Evolutionary conservation across 257 asterid genomes (phyloP).

Genomic region (Asclepias syriaca): DNA sequence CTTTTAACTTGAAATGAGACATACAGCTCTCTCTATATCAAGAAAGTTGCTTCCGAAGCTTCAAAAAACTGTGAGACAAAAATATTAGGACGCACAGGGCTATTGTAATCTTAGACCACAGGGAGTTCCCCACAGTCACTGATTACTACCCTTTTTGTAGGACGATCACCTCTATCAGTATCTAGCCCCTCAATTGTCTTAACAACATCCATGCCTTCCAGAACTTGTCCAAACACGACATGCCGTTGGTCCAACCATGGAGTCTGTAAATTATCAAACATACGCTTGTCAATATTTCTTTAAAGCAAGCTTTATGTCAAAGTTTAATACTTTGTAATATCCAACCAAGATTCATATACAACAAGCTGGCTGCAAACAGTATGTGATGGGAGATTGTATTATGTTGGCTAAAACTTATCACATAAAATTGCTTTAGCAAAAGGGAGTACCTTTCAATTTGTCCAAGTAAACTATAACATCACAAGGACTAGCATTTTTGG

Average conservation of each 20-base stretch:
- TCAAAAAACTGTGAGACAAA: conserved; percentile 4
- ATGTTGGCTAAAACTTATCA: neutral
- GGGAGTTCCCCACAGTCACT: conserved; percentile 94
- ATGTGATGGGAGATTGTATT: neutral
- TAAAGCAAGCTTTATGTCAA: neutral
- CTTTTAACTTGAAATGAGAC: conserved; percentile 13
- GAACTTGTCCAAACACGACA: conserved; percentile 93
- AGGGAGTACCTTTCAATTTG: neutral
- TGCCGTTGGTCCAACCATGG: conserved; percentile 87
- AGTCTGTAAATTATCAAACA: conserved; percentile 52
- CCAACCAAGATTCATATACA: neutral
- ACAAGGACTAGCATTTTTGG: neutral
- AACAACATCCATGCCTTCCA: conserved; percentile 90
- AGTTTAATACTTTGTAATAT: neutral
- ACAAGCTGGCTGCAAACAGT: neutral
- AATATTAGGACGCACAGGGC: neutral
- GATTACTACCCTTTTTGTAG: conserved; percentile 67
- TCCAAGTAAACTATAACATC: neutral
- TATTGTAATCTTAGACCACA: conserved; percentile 33
- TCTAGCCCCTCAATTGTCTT: conserved; percentile 64
- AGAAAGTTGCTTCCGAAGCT: conserved; percentile 2
- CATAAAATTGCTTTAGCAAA: neutral
- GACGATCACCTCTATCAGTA: conserved; percentile 95
- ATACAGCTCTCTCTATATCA: conserved; percentile 33
- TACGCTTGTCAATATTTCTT: neutral